These are phyloP conservation scores for Cladosporium sp. DNA, from an alignment of 2,329 filamentous ascomycete species.

Conservation along the genomic window DNA sequence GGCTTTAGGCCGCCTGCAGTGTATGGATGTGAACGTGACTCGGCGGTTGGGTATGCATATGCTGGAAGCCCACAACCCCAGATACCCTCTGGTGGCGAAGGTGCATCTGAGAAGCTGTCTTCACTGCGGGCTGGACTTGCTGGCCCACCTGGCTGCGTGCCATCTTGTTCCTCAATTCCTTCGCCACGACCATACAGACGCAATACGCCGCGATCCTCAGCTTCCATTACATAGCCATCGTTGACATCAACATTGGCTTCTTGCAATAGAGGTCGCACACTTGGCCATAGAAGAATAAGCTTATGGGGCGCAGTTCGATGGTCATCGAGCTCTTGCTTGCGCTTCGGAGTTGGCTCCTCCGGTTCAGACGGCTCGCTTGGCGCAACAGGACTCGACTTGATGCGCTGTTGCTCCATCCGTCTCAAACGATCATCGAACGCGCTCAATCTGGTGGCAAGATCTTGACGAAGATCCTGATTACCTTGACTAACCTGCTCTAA, in stretches of 20 bases:
- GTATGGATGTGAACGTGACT: slow-evolving; percentile 35
- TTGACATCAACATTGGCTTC: slow-evolving; percentile 30
- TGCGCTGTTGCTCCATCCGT: slow-evolving; percentile 27
- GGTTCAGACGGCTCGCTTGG: slow-evolving; percentile 16
- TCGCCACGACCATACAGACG: slow-evolving; percentile 40
- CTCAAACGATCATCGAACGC: slow-evolving; percentile 30
- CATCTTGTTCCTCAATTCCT: slow-evolving; percentile 41
- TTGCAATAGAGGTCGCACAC: slow-evolving; percentile 38
- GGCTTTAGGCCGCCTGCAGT: slow-evolving; percentile 53
- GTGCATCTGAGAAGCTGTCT: slow-evolving; percentile 37
- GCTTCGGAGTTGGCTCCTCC: slow-evolving; percentile 44
- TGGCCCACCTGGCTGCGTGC: slow-evolving; percentile 36
- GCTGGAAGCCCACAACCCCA: slow-evolving; percentile 49
- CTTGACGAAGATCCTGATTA: not conserved
- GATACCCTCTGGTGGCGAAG: slow-evolving; percentile 48
- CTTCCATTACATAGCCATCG: slow-evolving; percentile 39
- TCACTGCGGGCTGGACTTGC: slow-evolving; percentile 44
- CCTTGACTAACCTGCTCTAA: slow-evolving; percentile 7
- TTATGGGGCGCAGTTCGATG: slow-evolving; percentile 90
- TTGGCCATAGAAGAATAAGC: slow-evolving; percentile 66
- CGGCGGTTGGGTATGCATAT: slow-evolving; percentile 28
- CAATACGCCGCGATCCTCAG: slow-evolving; percentile 39
- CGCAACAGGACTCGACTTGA: slow-evolving; percentile 14
- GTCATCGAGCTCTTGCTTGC: slow-evolving; percentile 72
- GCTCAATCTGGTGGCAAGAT: slow-evolving; percentile 8